Percentiles rank a stretch among this genome's conserved stretches.
These are phyloP conservation scores for Yamadazyma spencermartinsiae DNA, from an alignment of 1,139 yeast genomes.

Conservation along the genomic window DNA sequence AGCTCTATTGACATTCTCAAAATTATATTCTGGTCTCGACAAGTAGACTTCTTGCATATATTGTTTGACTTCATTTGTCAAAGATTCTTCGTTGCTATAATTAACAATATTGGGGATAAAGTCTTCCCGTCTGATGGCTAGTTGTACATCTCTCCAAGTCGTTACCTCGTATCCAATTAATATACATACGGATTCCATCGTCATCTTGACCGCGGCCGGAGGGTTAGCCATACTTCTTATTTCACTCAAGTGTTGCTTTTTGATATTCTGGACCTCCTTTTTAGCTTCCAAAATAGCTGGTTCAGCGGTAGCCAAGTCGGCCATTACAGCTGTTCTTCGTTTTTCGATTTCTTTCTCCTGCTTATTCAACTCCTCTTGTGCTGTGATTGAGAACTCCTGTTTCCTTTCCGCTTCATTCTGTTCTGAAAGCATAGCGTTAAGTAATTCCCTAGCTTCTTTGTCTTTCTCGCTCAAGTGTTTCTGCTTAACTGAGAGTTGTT, in stretches of 20 bases:
- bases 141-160: slow-evolving; percentile 83
- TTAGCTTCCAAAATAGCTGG: slow-evolving; percentile 87
- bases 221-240: slow-evolving; percentile 88
- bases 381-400: slow-evolving; percentile 79
- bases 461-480: slow-evolving; percentile 54
- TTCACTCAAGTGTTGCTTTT: slow-evolving; percentile 90
- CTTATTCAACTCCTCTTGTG: slow-evolving; percentile 65
- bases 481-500: slow-evolving; percentile 56
- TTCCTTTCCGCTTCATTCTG: slow-evolving; percentile 93
- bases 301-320: slow-evolving; percentile 72
- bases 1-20: slow-evolving; percentile 79
- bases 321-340: slow-evolving; percentile 57
- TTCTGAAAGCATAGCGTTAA: slow-evolving; percentile 76
- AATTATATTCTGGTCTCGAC: slow-evolving; percentile 63
- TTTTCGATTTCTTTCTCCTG: slow-evolving; percentile 64
- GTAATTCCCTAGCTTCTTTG: slow-evolving; percentile 66
- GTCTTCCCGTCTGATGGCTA: slow-evolving; percentile 79
- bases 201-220: slow-evolving; percentile 81
- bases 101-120: slow-evolving; percentile 82
- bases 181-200: slow-evolving; percentile 86
- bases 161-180: slow-evolving; percentile 70
- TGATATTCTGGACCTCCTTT: slow-evolving; percentile 83
- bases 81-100: slow-evolving; percentile 63
- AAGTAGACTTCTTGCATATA: slow-evolving; percentile 64
- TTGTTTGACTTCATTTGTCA: slow-evolving; percentile 52